phyloP scores from a whole-genome alignment of 106 monocot genomes.

The Dendrobium nobile region DNA sequence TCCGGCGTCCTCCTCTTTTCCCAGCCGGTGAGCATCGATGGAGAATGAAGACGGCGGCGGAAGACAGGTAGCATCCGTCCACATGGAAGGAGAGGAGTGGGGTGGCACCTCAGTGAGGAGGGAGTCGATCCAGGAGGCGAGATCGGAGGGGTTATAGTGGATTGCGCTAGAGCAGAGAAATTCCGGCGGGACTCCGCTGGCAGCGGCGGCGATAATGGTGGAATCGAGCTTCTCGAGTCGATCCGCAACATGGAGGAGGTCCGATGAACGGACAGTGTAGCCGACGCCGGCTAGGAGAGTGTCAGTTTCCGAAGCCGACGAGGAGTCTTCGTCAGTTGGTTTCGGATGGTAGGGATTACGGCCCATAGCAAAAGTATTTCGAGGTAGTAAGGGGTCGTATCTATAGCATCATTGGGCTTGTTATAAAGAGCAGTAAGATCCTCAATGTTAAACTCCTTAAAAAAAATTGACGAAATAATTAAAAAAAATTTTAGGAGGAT shows the following conservation, averaged over 20 bases:
- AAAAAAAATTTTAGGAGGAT: too few relatives aligned
- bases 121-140: conserved; percentile 11
- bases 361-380: too few relatives aligned
- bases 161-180: not conserved
- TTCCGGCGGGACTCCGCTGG: not conserved
- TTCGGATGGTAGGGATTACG: too few relatives aligned
- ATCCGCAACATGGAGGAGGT: conserved; percentile 25
- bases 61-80: not conserved
- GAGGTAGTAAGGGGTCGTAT: too few relatives aligned
- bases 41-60: not conserved
- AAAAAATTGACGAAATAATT: too few relatives aligned
- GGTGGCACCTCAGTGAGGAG: not conserved
- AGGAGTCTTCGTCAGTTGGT: not conserved
- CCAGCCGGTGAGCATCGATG: not conserved
- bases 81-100: not conserved
- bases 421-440: too few relatives aligned
- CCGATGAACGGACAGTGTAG: conserved; percentile 24
- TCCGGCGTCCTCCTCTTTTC: conserved; percentile 21
- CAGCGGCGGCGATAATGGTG: not conserved
- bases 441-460: too few relatives aligned
- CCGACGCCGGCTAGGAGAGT: conserved; percentile 23
- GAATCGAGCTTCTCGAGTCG: conserved; percentile 26
- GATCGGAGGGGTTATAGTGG: conserved; percentile 12
- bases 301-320: conserved; percentile 12
- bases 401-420: too few relatives aligned